Conservation (phyloP, 805 yeast genomes). For the Ogataea zsoltii region DNA sequence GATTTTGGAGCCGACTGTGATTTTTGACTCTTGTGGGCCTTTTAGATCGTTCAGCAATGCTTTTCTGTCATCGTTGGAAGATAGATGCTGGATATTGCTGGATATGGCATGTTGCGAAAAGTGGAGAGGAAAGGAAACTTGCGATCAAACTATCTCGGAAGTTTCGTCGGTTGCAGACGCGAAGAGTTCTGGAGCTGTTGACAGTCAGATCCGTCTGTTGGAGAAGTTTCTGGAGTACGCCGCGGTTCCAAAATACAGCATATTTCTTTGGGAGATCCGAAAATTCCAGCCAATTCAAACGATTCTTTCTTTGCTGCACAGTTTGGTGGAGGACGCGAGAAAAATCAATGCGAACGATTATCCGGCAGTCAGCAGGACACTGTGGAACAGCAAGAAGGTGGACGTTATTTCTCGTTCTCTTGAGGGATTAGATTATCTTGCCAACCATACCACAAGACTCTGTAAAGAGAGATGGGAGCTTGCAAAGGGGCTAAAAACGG, state of each 20-base stretch:
- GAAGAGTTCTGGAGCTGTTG: not conserved
- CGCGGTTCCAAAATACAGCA: constrained; percentile 21
- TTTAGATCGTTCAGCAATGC: not conserved
- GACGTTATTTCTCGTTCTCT: constrained; percentile 9
- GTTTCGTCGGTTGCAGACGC: not conserved
- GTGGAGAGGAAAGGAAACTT: no score
- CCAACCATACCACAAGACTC: constrained; percentile 14
- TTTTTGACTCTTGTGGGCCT: not conserved
- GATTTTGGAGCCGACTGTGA: constrained; percentile 1
- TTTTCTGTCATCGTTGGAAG: constrained; percentile 14
- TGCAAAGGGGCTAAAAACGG: constrained; percentile 21
- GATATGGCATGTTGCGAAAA: no score
- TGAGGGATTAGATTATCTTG: no score
- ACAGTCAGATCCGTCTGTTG: constrained; percentile 23
- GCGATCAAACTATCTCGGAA: no score
- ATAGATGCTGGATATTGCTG: constrained; percentile 19
- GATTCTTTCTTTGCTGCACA: constrained; percentile 18
- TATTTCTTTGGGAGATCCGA: constrained; percentile 28
- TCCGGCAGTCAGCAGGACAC: not conserved
- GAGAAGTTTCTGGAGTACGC: constrained; percentile 24
- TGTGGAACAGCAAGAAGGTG: constrained; percentile 16
- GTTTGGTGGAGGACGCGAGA: constrained; percentile 16
- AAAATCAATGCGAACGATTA: not conserved
- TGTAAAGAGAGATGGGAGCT: constrained; percentile 32
- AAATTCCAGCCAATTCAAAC: constrained; percentile 31